These are phyloP conservation scores for Galerina sulciceps DNA, from an alignment of 768 basidiomycete species.

Conservation along the genomic window DNA sequence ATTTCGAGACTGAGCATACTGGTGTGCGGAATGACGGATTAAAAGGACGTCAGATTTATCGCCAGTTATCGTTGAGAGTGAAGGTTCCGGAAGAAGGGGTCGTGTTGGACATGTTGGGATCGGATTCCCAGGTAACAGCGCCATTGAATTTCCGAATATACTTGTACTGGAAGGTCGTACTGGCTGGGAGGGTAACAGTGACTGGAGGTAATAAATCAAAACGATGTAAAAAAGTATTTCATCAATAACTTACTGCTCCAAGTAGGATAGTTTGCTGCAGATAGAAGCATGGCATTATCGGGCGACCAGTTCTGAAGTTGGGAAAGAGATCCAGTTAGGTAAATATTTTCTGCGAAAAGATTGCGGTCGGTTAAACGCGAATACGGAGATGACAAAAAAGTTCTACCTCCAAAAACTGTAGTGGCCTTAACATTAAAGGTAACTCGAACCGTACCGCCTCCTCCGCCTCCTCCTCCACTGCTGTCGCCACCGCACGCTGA, in stretches of 20 bases:
- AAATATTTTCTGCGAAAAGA: conserved; percentile 61
- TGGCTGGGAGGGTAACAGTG: conserved; percentile 63
- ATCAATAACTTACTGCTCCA: conserved; percentile 62
- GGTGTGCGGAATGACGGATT: too few relatives aligned
- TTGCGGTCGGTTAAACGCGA: background rate
- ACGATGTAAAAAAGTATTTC: background rate
- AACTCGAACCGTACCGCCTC: conserved; percentile 42
- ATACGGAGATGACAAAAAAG: background rate
- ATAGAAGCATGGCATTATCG: conserved; percentile 57
- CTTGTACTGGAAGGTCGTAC: conserved; percentile 67
- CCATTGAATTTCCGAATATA: conserved; percentile 67
- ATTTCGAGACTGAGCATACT: too few relatives aligned
- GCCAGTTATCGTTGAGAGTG: conserved; percentile 49
- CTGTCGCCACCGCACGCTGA: conserved; percentile 31
- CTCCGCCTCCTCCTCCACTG: conserved; percentile 15
- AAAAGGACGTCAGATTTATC: conserved; percentile 21
- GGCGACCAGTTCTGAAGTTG: conserved; percentile 66
- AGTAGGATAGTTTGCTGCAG: conserved; percentile 59
- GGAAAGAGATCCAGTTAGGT: conserved; percentile 62
- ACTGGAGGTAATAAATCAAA: conserved; percentile 37
- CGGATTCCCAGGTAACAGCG: conserved; percentile 69
- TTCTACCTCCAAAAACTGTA: conserved; percentile 64
- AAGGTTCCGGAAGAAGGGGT: conserved; percentile 53
- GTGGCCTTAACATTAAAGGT: conserved; percentile 67
- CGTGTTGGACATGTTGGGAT: conserved; percentile 61